Conservation (phyloP, 2,329 filamentous ascomycete species). For the Fusarium graminum region DNA sequence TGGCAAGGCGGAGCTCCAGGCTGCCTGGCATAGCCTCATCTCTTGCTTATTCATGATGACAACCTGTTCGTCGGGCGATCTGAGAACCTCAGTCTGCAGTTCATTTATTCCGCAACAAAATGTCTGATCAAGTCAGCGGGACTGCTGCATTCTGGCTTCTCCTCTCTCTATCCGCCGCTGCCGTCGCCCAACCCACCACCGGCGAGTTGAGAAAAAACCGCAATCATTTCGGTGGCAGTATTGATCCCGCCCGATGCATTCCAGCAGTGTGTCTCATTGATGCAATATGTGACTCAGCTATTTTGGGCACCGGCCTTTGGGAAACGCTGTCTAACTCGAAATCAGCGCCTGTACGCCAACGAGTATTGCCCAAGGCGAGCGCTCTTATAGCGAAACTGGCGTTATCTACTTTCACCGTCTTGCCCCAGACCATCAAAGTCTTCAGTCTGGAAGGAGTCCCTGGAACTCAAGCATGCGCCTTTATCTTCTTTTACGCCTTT, state of each 20-base stretch:
- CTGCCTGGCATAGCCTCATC: not conserved
- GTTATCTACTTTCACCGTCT: not conserved
- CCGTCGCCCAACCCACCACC: constrained; percentile 2
- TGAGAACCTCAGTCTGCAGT: not conserved
- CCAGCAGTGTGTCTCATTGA: constrained; percentile 14
- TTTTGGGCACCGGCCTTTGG: not conserved
- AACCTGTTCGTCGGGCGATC: not conserved
- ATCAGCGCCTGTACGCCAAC: not conserved
- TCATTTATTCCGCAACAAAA: not conserved
- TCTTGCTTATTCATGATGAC: not conserved
- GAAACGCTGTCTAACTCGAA: rapidly evolving
- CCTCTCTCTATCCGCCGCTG: constrained; percentile 8
- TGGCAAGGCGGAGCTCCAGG: not conserved
- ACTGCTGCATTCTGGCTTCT: constrained; percentile 25
- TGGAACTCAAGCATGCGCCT: constrained; percentile 5
- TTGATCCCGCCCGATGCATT: constrained; percentile 11
- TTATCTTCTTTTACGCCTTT: not conserved
- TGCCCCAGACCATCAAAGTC: not conserved
- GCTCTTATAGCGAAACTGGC: not conserved
- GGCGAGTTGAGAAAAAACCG: not conserved
- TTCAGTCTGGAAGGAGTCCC: constrained; percentile 15
- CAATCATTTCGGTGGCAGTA: constrained; percentile 3
- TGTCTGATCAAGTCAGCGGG: constrained; percentile 17
- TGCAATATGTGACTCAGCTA: not conserved
- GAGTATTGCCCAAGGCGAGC: not conserved